Base-by-base conservation (phyloP, 2,329 filamentous ascomycete genomes). In the Sporothrix brunneoviolacea region DNA sequence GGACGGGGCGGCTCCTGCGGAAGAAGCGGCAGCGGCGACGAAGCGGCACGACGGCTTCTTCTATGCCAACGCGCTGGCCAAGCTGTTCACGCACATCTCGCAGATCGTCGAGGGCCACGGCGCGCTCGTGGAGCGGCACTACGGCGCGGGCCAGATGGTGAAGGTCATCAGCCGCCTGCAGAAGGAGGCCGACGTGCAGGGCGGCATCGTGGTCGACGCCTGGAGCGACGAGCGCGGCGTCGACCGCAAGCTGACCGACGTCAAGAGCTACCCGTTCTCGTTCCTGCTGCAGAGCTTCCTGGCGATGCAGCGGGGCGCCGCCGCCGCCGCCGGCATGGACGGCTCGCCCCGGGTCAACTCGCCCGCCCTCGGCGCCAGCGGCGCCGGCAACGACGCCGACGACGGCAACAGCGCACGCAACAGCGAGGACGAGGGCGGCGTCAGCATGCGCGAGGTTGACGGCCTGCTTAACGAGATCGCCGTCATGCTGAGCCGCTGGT, bases 371-470 rank as follows among this genome's bases (percentile, higher is more conserved):
- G 80, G 80, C 13, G 72, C 69, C 12, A 60, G 61, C 6, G 73
- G 68, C 15, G 43, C 15, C 18, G 36, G 21, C 43, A 24, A 16
- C 15, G 32, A 8, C 28, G 36, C 24, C 36, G 30, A 22, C 8
- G 41, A 35, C 24, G 15, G 2, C 49, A 77, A 76, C 62, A 64
- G 62, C 36, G 61, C 67, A 3, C 77, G 86, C 9, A 69, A 71
- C 15, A 89, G 84, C 62, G 91, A 96, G 64, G 93, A 98, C 58
- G 93, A 97, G 61, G 91, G 97, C 60, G 78, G 88, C 1, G 88
- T 97, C 19, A 90, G 96, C 62, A 95, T 97, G 88, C 96, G 91
- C 66, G 91, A 96, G 64, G 80, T 98, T 3, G 93, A 98, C 62
- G 84, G 81, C 1, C 69, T 97, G 9, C 73, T 98, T 4, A 90